Base-by-base conservation (phyloP, 306 rosid species). In the Cucumis melo region DNA sequence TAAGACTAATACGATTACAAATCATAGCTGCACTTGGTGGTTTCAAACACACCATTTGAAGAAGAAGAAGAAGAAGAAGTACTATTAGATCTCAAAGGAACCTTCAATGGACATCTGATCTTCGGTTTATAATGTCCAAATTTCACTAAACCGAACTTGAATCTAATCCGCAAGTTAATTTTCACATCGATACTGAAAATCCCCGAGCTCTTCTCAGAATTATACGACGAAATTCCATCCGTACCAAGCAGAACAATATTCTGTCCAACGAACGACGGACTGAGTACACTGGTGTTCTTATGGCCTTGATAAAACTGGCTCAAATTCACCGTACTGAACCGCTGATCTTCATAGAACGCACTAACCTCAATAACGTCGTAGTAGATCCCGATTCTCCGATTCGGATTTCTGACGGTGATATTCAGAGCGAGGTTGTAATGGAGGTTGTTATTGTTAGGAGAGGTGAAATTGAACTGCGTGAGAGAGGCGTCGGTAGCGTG, bases 361-460 rank as follows among this genome's bases (percentile, higher is more conserved):
- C 2, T 12, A 44, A 56, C 79, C 41, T 80, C 75, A 46, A 80
- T 16, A 20, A 3, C n/a, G 19, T 61, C 54, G 64, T 80, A 80
- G 67, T 80, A 75, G 38, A 74, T 21, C n/a, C 74, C 63, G 42
- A 80, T 34, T 17, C 56, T 53, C 19, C 23, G 27, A 51, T 75
- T 80, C 3, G 82, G 82, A 70, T 80, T 80, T 23, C 57, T 34
- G 57, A 38, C 41, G 21, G 79, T 53, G 56, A 73, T 56, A 68
- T 74, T 65, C 66, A 80, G 58, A 41, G 74, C 67, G 17, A 80
- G 79, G 36, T 74, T 74, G 67, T 80, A 50, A n/a, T 80, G 60
- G 78, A 79, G 82, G 27, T 34, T 73, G 27, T 73, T 46, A 51
- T 51, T 80, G 74, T 32, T 73, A 13, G 63, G 4, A 6, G 73